A percentile compares a stretch with the other conserved stretches of the same genome.
Conservation (phyloP, 2,329 filamentous ascomycete genomes). For the Sphaerulina populicola region DNA sequence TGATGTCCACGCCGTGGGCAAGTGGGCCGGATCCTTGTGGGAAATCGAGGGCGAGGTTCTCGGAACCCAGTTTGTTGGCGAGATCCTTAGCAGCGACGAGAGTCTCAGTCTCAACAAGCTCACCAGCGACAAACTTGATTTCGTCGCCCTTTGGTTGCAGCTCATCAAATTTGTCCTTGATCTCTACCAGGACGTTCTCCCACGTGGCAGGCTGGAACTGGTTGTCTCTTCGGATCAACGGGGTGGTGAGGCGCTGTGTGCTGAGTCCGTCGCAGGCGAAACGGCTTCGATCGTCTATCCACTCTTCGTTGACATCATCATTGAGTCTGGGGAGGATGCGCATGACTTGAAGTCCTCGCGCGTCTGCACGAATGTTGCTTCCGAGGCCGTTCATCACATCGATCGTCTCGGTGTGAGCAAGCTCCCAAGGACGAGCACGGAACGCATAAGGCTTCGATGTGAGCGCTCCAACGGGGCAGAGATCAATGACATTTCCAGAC, state of each 20-base stretch:
- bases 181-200: conserved; percentile 89
- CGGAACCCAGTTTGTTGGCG: conserved; percentile 90
- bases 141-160: conserved; percentile 81
- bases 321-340: conserved; percentile 85
- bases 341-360: conserved; percentile 92
- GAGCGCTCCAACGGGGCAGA: conserved; percentile 93
- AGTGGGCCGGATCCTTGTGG: conserved; percentile 73
- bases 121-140: conserved; percentile 89
- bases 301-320: conserved; percentile 97
- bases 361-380: conserved; percentile 89
- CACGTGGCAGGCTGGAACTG: conserved; percentile 89
- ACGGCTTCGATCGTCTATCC: conserved; percentile 97
- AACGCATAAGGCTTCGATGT: conserved; percentile 98
- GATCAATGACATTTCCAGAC: conserved; percentile 94
- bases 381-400: conserved; percentile 89
- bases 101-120: conserved; percentile 83
- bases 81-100: conserved; percentile 95
- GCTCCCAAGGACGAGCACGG: conserved; percentile 90
- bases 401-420: conserved; percentile 91
- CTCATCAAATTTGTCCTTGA: conserved; percentile 69
- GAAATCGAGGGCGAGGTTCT: conserved; percentile 89
- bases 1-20: conserved; percentile 85
- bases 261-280: conserved; percentile 95
- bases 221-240: conserved; percentile 76
- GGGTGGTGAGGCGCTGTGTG: conserved; percentile 90